These are phyloP conservation scores for Orbilia quercus DNA, from an alignment of 2,329 filamentous ascomycete species.

Conservation along the genomic window DNA sequence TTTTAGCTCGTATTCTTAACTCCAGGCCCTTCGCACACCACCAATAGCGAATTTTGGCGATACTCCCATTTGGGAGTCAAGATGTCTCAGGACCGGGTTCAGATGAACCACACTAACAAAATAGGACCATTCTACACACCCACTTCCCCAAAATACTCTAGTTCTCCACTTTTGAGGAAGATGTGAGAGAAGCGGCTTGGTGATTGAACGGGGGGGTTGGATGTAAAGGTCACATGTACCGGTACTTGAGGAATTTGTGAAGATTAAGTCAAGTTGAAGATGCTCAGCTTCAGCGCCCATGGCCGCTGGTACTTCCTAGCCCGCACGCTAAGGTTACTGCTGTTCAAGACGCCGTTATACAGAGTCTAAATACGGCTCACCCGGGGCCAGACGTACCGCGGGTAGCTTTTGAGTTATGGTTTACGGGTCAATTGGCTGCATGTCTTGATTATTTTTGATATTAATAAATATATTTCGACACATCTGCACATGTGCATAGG, in stretches of 20 bases:
- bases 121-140: conserved; percentile 29
- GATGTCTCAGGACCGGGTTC: conserved; percentile 54
- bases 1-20: too few relatives aligned
- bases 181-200: not conserved
- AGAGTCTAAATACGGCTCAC: conserved; percentile 12
- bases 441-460: too few relatives aligned
- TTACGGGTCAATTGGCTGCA: not conserved
- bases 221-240: conserved; percentile 22
- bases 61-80: conserved; percentile 24
- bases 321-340: not conserved
- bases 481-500: not conserved
- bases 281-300: conserved; percentile 10
- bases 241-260: conserved; percentile 2
- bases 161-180: conserved; percentile 16
- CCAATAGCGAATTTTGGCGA: conserved; percentile 48
- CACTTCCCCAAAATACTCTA: conserved; percentile 42
- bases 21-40: not conserved
- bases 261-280: not conserved
- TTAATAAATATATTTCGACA: conserved; percentile 3
- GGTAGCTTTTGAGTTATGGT: not conserved
- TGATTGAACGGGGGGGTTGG: not conserved
- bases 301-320: not conserved
- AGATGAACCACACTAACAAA: conserved; percentile 38
- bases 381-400: not conserved
- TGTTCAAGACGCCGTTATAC: conserved; percentile 4